Base-by-base conservation (phyloP, 768 basidiomycete genomes). In the Mycena alexandri region DNA sequence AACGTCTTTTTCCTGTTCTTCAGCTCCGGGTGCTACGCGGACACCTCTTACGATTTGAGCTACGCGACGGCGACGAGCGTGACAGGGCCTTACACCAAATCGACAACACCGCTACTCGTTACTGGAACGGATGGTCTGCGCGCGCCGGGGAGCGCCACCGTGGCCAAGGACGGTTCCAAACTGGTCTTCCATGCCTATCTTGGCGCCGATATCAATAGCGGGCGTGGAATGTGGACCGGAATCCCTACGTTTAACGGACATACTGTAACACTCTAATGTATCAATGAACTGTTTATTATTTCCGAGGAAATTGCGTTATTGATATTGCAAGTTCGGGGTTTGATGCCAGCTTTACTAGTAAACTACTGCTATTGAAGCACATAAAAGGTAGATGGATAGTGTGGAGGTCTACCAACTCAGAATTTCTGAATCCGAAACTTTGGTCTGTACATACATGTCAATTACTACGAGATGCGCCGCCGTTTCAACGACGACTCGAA, bases 51-150 rank as follows among this genome's bases (percentile, higher is more conserved):
- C 44, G 78, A 79, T 54, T 65, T 77, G 6, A 68, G 71, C 47
- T 78, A 79, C 41, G 79, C 78, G 14, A 74, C 72, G n/a, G 73
- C 77, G 13, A 62, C 68, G 14, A 70, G 62, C 46, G 72, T 76
- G 33, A 70, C 75, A 1, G 79, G 76, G 11, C 77, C 78, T 47
- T 79, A 76, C 57, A 76, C 74, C 41, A 79, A 78, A 48, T 61
- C 72, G 24, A 65, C 69, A 7, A 65, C 70, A 3, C 76, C 76
- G 16, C 53, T 77, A 19, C 69, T 77, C 17, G 61, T 73, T 14
- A 66, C 70, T 12, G 75, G 74, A 7, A 71, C 54, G 10, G 62
- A 71, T 24, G 63, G 63, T 9, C 43, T 71, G 24, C 67, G 65
- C 8, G 71, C 63, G 5, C 76, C 76, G 24, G 76, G 75, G 14